Evolutionary conservation across 495 filamentous ascomycete genomes (phyloP).

Genomic region (Trichoderma virens): DNA sequence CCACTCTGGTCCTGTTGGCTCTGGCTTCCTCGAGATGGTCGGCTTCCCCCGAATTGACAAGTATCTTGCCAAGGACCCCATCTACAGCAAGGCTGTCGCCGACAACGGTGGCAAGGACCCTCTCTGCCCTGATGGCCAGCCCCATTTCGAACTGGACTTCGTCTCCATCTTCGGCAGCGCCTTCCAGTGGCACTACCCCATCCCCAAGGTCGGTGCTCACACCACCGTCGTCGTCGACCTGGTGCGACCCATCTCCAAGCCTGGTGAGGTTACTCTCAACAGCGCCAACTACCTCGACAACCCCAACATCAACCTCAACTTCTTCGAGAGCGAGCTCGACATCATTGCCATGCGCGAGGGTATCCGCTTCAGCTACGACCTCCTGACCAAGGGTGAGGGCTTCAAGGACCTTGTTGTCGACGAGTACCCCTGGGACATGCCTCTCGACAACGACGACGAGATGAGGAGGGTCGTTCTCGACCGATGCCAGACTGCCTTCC

Average conservation of each 20-base stretch:
- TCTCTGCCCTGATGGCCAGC: slow-evolving; percentile 50
- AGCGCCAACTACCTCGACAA: slow-evolving; percentile 42
- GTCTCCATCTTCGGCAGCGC: slow-evolving; percentile 52
- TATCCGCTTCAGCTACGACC: slow-evolving; percentile 46
- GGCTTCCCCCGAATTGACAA: slow-evolving; percentile 51
- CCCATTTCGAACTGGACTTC: slow-evolving; percentile 61
- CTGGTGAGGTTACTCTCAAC: slow-evolving; percentile 44
- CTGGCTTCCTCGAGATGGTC: slow-evolving; percentile 47
- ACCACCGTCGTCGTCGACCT: slow-evolving; percentile 56
- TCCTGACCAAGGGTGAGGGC: slow-evolving; percentile 47
- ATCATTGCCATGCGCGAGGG: slow-evolving; percentile 51
- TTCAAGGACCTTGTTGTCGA: slow-evolving; percentile 47
- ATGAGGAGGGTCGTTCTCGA: slow-evolving; percentile 53
- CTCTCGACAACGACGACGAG: slow-evolving; percentile 42
- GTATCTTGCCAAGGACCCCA: slow-evolving; percentile 36
- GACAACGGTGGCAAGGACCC: slow-evolving; percentile 47
- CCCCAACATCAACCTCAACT: slow-evolving; percentile 54
- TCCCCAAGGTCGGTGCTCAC: slow-evolving; percentile 39
- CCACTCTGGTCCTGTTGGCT: slow-evolving; percentile 43
- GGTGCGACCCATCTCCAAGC: slow-evolving; percentile 45
- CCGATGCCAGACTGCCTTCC: slow-evolving; percentile 51
- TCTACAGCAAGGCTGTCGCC: slow-evolving; percentile 42
- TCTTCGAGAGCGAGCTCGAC: slow-evolving; percentile 50
- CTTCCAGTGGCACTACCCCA: slow-evolving; percentile 58
- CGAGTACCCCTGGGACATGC: slow-evolving; percentile 57